phyloP scores from a whole-genome alignment of 1,284 basidiomycete genomes.

The Trichosporon faecale region DNA sequence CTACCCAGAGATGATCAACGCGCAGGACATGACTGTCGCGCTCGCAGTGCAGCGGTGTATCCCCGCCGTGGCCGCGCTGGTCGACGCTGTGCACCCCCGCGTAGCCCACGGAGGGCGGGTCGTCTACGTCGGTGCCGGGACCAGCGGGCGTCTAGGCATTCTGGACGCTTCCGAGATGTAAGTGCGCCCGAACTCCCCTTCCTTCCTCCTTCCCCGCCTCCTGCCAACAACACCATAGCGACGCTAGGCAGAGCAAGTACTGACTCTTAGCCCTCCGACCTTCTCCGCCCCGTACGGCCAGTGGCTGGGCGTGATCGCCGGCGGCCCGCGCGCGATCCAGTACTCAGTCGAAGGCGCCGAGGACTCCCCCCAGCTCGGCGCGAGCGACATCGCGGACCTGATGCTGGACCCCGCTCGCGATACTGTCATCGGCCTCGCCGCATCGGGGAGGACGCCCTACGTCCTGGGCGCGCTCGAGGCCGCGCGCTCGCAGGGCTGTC shows the following conservation, averaged over 20 bases:
- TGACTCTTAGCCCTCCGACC: conserved; percentile 24
- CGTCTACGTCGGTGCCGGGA: conserved; percentile 29
- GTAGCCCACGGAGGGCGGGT: conserved; percentile 25
- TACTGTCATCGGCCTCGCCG: conserved; percentile 27
- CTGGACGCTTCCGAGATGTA: conserved; percentile 32
- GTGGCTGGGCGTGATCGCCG: conserved; percentile 28
- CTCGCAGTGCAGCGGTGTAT: conserved; percentile 21
- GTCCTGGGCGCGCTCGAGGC: conserved; percentile 25
- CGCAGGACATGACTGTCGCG: conserved; percentile 25
- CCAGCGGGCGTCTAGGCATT: conserved; percentile 26
- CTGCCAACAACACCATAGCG: no score
- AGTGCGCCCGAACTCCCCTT: not conserved
- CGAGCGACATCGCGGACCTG: conserved; percentile 16
- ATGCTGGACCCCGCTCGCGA: conserved; percentile 15
- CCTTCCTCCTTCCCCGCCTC: not conserved
- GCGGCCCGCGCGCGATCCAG: conserved; percentile 23
- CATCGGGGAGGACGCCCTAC: conserved; percentile 28
- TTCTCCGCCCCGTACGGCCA: conserved; percentile 25
- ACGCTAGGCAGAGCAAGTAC: no score
- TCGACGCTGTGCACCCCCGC: conserved; percentile 23
- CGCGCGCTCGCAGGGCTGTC: conserved; percentile 19
- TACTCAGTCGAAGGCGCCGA: conserved; percentile 29
- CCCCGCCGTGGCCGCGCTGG: conserved; percentile 21
- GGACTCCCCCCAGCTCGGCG: conserved; percentile 20
- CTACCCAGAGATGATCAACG: conserved; percentile 27